Conservation (phyloP, 164 flowering plant genomes). For the Macadamia tetraphylla region DNA sequence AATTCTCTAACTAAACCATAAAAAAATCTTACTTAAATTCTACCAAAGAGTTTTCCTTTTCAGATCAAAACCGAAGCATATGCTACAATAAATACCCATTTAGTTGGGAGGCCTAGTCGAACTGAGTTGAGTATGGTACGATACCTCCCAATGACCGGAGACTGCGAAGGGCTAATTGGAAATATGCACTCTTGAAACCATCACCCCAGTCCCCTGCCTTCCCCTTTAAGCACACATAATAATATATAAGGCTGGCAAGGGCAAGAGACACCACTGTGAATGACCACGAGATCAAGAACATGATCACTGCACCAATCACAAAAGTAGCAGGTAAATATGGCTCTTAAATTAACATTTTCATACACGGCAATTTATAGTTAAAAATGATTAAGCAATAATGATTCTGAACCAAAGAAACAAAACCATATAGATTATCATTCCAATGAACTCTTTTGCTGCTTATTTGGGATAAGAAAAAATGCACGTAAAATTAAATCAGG, state of each 20-base stretch:
- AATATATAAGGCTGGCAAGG: slow-evolving; percentile 91
- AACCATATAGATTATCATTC: too few species aligned
- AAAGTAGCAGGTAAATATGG: slow-evolving; percentile 8
- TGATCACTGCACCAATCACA: slow-evolving; percentile 70
- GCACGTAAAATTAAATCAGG: too few species aligned
- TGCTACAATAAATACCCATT: too few species aligned
- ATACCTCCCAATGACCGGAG: slow-evolving; percentile 97
- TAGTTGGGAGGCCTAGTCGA: too few species aligned
- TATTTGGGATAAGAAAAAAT: too few species aligned
- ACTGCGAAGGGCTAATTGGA: slow-evolving; percentile 96
- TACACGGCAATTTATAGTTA: neutral
- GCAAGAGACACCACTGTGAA: slow-evolving; percentile 93
- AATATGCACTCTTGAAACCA: slow-evolving; percentile 99
- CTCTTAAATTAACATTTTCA: neutral
- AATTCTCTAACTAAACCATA: too few species aligned
- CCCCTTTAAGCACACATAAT: slow-evolving; percentile 92
- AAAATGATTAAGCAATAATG: neutral
- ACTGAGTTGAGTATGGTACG: neutral
- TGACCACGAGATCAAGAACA: slow-evolving; percentile 99
- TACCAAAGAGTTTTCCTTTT: too few species aligned
- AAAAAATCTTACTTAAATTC: too few species aligned
- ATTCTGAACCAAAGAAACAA: neutral
- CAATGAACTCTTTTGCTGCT: too few species aligned
- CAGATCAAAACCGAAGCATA: too few species aligned
- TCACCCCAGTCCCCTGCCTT: slow-evolving; percentile 99